These are phyloP conservation scores for Primulina huaijiensis DNA, from an alignment of 257 asterid genomes.

Conservation along the genomic window DNA sequence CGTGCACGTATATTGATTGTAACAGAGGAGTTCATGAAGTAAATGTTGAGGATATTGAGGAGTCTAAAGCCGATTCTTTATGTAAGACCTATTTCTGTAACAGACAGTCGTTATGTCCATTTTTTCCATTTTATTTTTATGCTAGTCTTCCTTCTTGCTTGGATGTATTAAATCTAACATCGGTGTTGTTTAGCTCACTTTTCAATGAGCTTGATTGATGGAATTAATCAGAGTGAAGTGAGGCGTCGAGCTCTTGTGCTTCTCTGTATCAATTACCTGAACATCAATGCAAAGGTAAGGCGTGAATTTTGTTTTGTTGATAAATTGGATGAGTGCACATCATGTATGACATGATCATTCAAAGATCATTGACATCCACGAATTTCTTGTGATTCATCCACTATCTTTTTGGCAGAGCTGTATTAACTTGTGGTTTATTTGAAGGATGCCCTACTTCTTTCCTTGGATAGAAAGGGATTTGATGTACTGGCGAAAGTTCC, in stretches of 20 bases:
- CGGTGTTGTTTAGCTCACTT: constrained; percentile 52
- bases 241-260: constrained; percentile 86
- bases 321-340: neutral
- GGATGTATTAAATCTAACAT: neutral
- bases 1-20: constrained; percentile 61
- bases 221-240: constrained; percentile 72
- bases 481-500: constrained; percentile 73
- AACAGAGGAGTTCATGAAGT: constrained; percentile 54
- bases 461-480: constrained; percentile 74
- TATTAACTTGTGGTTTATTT: constrained; percentile 26
- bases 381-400: neutral
- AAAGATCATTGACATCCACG: neutral
- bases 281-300: constrained; percentile 67
- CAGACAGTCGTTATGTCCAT: constrained; percentile 14
- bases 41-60: constrained; percentile 50
- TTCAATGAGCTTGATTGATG: constrained; percentile 67
- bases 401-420: neutral
- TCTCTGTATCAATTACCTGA: constrained; percentile 68
- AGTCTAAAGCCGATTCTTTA: constrained; percentile 60
- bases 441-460: constrained; percentile 81
- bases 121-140: constrained; percentile 10
- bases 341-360: neutral
- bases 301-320: constrained; percentile 13
- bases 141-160: constrained; percentile 22
- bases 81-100: constrained; percentile 48